Percentiles rank a stretch among this genome's conserved stretches.
phyloP scores from a whole-genome alignment of 2,329 filamentous ascomycete species.

The Dryadomyces quercus-mongolicae region DNA sequence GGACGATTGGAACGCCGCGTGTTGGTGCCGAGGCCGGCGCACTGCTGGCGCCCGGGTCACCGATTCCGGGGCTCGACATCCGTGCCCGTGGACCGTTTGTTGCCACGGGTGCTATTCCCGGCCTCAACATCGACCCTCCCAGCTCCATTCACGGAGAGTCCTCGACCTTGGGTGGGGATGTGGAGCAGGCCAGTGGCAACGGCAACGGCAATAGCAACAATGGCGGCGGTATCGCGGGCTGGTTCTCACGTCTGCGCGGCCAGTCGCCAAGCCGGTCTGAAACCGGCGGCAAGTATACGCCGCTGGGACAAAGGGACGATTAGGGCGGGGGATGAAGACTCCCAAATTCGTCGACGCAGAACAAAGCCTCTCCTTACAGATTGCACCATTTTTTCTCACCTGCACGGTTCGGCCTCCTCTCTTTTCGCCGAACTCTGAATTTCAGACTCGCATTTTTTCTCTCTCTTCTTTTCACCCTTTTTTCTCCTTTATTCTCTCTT shows the following conservation, averaged over 20 bases:
- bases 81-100: conserved; percentile 41
- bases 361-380: neutral
- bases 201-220: conserved; percentile 12
- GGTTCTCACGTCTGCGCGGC: conserved; percentile 31
- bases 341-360: neutral
- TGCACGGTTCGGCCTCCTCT: neutral
- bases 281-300: conserved; percentile 24
- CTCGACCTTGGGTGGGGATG: conserved; percentile 17
- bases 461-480: neutral
- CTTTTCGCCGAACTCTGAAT: neutral
- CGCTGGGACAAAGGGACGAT: conserved; percentile 28
- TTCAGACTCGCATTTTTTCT: conserved; percentile 2
- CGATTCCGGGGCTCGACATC: conserved; percentile 64
- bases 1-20: conserved; percentile 66
- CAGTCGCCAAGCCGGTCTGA: conserved; percentile 18
- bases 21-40: conserved; percentile 68
- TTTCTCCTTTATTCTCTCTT: neutral
- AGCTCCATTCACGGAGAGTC: conserved; percentile 36
- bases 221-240: conserved; percentile 35
- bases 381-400: neutral
- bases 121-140: conserved; percentile 71
- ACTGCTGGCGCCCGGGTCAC: conserved; percentile 66
- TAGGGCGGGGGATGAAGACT: conserved; percentile 7
- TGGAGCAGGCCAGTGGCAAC: neutral
- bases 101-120: conserved; percentile 60